Evolutionary conservation across 805 yeast species (phyloP).

Genomic region (Saturnispora besseyi): DNA sequence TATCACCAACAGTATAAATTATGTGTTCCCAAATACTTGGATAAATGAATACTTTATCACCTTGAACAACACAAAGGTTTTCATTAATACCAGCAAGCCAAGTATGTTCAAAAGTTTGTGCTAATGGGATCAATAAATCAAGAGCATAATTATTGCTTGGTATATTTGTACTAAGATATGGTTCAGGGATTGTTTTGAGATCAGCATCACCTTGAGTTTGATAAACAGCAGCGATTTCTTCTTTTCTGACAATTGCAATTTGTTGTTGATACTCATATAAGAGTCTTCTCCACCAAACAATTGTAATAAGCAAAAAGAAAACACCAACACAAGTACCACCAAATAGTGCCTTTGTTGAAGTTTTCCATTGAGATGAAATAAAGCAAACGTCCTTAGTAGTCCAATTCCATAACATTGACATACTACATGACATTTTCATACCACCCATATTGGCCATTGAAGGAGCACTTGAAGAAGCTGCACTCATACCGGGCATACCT

Average conservation of each 20-base stretch:
- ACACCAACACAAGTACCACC: conserved; percentile 19
- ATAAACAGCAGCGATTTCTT: conserved; percentile 7
- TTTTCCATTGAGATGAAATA: conserved; percentile 14
- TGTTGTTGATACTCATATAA: conserved; percentile 10
- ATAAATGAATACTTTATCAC: conserved; percentile 12
- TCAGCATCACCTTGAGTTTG: not conserved
- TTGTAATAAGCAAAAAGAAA: conserved; percentile 9
- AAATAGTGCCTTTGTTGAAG: conserved; percentile 12
- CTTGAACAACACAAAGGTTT: conserved; percentile 11
- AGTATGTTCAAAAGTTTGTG: conserved; percentile 10
- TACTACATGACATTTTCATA: conserved; percentile 8
- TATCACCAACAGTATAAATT: conserved; percentile 10
- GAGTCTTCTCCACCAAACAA: conserved; percentile 17
- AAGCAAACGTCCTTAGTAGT: conserved; percentile 14
- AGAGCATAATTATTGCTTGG: not conserved
- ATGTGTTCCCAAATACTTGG: conserved; percentile 14
- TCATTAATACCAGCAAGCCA: conserved; percentile 13
- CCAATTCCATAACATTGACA: conserved; percentile 21
- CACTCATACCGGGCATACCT: not conserved
- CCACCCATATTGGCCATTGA: not conserved
- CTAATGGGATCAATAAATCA: conserved; percentile 11
- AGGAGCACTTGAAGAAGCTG: not conserved
- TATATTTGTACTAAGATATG: not conserved
- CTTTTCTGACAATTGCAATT: conserved; percentile 6
- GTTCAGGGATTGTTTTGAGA: not conserved